Evolutionary conservation across 345 rosid species (phyloP).

Genomic region (Eucalyptus marginata): DNA sequence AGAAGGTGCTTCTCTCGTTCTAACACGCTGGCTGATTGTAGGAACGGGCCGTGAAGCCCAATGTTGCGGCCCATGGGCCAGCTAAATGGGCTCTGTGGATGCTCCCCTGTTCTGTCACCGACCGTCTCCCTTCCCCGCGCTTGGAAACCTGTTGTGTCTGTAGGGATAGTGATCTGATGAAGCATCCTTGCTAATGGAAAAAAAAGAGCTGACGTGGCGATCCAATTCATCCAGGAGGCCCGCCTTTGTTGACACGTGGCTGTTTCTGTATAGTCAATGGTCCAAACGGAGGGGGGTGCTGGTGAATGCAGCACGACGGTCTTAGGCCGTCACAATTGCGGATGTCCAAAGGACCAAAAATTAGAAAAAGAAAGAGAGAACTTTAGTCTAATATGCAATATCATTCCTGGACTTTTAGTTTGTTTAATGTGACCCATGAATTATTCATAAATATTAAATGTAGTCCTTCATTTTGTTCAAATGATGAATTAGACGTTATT

Average conservation of each 20-base stretch:
- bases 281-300: not conserved
- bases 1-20: too few relatives aligned
- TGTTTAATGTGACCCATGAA: fast-evolving
- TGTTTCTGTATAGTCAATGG: too few relatives aligned
- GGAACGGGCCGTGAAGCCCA: not conserved
- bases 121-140: not conserved
- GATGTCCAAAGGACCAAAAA: fast-evolving
- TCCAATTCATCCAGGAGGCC: not conserved
- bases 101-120: too few relatives aligned
- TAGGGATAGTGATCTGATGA: not conserved
- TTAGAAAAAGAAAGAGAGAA: not conserved
- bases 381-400: fast-evolving
- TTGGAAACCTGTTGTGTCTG: not conserved
- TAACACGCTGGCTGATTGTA: too few relatives aligned
- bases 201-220: not conserved
- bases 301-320: not conserved
- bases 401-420: fast-evolving
- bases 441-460: not conserved
- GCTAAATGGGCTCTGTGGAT: not conserved
- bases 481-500: fast-evolving
- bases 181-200: not conserved
- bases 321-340: fast-evolving
- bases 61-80: not conserved
- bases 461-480: not conserved
- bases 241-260: not conserved